Evolutionary conservation across 1,284 basidiomycete species (phyloP), one percentile per base, ranked within the genome.

Genomic region (Ganoderma leucocontextum): DNA sequence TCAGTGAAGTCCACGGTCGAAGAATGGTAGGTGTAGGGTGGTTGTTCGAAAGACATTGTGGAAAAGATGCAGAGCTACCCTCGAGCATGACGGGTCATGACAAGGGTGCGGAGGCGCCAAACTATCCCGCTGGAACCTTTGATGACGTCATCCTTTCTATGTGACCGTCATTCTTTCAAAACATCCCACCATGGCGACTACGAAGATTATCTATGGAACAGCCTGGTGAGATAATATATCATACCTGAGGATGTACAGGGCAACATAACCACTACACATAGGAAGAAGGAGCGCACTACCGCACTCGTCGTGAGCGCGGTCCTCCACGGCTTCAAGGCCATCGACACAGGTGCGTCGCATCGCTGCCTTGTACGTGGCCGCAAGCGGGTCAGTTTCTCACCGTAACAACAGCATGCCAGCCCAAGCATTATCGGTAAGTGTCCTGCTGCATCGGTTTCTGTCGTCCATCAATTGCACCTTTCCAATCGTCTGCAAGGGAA

Each of bases 221-320:
- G 90, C 90, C 41, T 92, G 90, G 90, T 89, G 72, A 29, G 63
- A 17, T 6, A n/a, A 4, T 53, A 13, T 33, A 13, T n/a, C n/a
- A n/a, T 29, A 41, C 13, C 9, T 22, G 15, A 10, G 19, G 9
- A 10, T 33, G 33, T 53, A 33, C 7, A 73, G 78, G 65, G 29
- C 52, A 38, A 39, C 25, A 42, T 53, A n/a, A 10, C 33, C 2
- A 47, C 29, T 47, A 13, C 44, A 25, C 47, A 22, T 64, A 90
- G 91, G 92, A 94, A 94, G 82, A 90, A 91, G 76, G 90, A 91
- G 63, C 80, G 84, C 17, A 95, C 94, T 0, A 81, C 87, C 0
- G 80, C 84, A 9, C 85, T 95, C 4, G 92, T 95, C 15, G 80
- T 91, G 62, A 84, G 83, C 63, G 94, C 94, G 2, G 86, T 95